Conservation (phyloP, 352 stramenopile species). For the Phytophthora multivora region DNA sequence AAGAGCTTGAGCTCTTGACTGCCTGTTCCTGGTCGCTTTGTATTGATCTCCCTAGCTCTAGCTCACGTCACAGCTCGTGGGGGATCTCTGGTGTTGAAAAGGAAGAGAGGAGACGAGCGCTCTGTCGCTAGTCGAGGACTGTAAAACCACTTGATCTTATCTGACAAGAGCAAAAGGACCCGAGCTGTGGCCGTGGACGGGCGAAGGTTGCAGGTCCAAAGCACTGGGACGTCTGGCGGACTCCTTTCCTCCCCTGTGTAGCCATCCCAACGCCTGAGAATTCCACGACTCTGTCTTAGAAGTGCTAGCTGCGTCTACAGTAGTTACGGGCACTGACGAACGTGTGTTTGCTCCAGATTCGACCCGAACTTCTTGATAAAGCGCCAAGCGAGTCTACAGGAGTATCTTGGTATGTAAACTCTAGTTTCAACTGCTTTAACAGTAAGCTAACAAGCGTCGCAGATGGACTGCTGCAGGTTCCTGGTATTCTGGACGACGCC, state of each 20-base stretch:
- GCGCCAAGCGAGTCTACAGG: constrained; percentile 72
- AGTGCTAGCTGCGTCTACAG: background rate
- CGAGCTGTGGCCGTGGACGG: constrained; percentile 9
- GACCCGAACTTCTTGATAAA: constrained; percentile 85
- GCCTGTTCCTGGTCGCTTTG: constrained; percentile 2
- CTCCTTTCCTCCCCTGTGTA: constrained; percentile 9
- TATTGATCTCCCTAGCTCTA: constrained; percentile 36
- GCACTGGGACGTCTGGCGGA: background rate
- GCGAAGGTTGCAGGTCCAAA: constrained; percentile 26
- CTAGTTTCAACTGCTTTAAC: background rate
- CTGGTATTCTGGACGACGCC: constrained; percentile 75
- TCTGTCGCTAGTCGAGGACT: constrained; percentile 50
- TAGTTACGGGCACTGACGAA: constrained; percentile 1
- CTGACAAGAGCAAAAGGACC: constrained; percentile 37
- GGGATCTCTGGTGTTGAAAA: constrained; percentile 37
- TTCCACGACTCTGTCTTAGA: constrained; percentile 2
- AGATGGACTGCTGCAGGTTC: constrained; percentile 68
- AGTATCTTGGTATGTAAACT: constrained; percentile 60
- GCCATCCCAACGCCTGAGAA: constrained; percentile 35
- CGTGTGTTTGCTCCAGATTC: constrained; percentile 52
- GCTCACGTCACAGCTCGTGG: constrained; percentile 9
- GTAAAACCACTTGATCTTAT: constrained; percentile 93
- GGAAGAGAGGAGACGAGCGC: constrained; percentile 51
- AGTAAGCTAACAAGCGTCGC: background rate
- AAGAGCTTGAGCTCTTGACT: background rate